These are phyloP conservation scores for Candida sp. DNA, from an alignment of 1,139 yeast genomes.

Conservation along the genomic window DNA sequence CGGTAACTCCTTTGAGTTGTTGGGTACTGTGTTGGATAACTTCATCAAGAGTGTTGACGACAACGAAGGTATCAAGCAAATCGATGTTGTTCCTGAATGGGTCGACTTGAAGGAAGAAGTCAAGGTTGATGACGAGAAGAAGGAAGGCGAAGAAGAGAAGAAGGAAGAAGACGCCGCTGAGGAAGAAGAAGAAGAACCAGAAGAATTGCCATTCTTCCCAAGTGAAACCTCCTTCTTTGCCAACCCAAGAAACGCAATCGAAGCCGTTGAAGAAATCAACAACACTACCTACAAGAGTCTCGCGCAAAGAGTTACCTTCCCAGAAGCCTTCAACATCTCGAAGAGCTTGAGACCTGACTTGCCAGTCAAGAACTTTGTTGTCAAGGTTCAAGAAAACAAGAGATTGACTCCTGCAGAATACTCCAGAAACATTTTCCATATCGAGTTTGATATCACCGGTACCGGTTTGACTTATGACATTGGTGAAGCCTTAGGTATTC, in stretches of 20 bases:
- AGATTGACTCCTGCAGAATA: conserved; percentile 93
- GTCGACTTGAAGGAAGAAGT: conserved; percentile 28
- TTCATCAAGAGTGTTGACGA: conserved; percentile 60
- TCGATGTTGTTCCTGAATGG: conserved; percentile 52
- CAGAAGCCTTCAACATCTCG: conserved; percentile 71
- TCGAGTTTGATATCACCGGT: conserved; percentile 90
- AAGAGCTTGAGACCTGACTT: conserved; percentile 84
- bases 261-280: conserved; percentile 36
- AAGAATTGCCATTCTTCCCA: conserved; percentile 54
- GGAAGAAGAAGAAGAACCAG: conserved; percentile 29
- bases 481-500: conserved; percentile 97
- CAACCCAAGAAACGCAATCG: conserved; percentile 47
- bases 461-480: conserved; percentile 92
- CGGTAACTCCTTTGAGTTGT: conserved; percentile 81
- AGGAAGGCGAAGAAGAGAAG: conserved; percentile 20
- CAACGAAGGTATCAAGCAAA: conserved; percentile 48
- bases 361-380: conserved; percentile 84
- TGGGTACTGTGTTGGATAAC: conserved; percentile 81
- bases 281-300: conserved; percentile 56
- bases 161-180: conserved; percentile 16
- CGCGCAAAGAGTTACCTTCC: conserved; percentile 76
- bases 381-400: conserved; percentile 89
- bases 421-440: conserved; percentile 95
- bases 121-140: conserved; percentile 21
- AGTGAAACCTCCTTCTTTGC: conserved; percentile 63